Evolutionary conservation across 495 filamentous ascomycete genomes (phyloP), one percentile per base, ranked within the genome.

Genomic region (Trichoderma asperelloides): DNA sequence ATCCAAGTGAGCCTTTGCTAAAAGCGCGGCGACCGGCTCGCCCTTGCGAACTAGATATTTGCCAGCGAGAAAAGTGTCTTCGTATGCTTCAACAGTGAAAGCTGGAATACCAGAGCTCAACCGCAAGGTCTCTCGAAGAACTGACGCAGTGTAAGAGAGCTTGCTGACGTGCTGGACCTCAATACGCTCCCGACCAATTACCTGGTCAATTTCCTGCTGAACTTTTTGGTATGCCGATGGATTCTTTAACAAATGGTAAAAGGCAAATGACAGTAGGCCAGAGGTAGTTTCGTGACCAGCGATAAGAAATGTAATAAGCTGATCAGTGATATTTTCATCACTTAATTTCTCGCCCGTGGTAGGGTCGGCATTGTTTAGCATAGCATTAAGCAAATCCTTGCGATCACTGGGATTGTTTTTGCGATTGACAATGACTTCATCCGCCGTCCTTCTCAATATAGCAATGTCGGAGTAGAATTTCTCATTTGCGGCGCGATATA

Each of bases 261-360:
- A 83, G 25, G 79, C 70, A 51, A 86, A 86, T n/a, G 80, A 82
- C 6, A 86, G 68, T 1, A 82, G 63, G 1, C 82, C 84, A 16
- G 85, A 87, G 0, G 89, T 92, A 0, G 89, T 92, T 75, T 92
- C 89, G 69, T 92, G 89, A 1, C 89, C 89, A 28, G 86, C 88
- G 72, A 89, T 86, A 69, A 91, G 73, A 70, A 91, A 91, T 0
- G 89, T 91, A 62, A 89, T 86, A 77, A 93, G 85, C 71, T 92
- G 90, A 72, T 91, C 79, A 27, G 87, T 79, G 70, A 91, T 88
- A 62, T 79, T 85, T 5, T 81, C 74, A 63, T 89, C 85, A 16
- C 74, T 80, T 72, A 92, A 78, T 18, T 82, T 82, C 65, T 85
- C 74, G 0, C 89, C 89, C 1, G 89, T 91, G 76, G 86, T 84